Evolutionary conservation across 371 early-diverging fungal species (phyloP), one percentile per base, ranked within the genome.

Genomic region (Mortierella sp.): DNA sequence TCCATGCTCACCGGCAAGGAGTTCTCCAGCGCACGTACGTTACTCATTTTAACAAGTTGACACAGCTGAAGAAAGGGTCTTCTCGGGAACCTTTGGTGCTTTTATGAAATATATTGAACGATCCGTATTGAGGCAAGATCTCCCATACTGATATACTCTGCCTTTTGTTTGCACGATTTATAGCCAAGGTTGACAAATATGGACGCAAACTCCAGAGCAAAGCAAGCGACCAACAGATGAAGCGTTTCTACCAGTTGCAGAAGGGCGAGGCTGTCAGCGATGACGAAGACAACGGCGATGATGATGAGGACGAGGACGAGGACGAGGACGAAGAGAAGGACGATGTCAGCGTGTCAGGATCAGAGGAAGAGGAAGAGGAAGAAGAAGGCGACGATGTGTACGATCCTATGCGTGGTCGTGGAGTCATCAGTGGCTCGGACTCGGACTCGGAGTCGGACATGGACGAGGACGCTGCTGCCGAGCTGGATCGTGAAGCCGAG

Each of bases 401-500:
- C 70, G 94, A 96, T 77, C 91, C 92, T n/a, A 96, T 96, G 86
- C 95, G 97, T 81, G 97, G 97, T 24, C 89, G 92, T 65, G 96
- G 94, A 44, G 86, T 93, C 24, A 89, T 91, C 45, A 90, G 91
- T 24, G 84, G 84, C 4, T 91, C 92, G 1, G 93, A 94, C 14
- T 87, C 88, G 13, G 92, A 92, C 29, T 83, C 73, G 9, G 80
- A 76, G n/a, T 87, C 87, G 31, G 90, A 88, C 13, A 87, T 88
- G 9, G 90, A 92, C n/a, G 90, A 90, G 1, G 86, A 83, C 9
- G 73, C 71, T 66, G 79, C 79, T 13, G 84, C 84, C 2, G 79
- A 83, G 52, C 47, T 83, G 50, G 84, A 79, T 9, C 87, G 80
- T 16, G 90, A 89, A 22, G 90, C 89, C 3, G 91, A 87, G 26